Percentiles rank a stretch among this genome's conserved stretches.
Conservation (phyloP, 805 yeast species). For the Suhomyces sp. region DNA sequence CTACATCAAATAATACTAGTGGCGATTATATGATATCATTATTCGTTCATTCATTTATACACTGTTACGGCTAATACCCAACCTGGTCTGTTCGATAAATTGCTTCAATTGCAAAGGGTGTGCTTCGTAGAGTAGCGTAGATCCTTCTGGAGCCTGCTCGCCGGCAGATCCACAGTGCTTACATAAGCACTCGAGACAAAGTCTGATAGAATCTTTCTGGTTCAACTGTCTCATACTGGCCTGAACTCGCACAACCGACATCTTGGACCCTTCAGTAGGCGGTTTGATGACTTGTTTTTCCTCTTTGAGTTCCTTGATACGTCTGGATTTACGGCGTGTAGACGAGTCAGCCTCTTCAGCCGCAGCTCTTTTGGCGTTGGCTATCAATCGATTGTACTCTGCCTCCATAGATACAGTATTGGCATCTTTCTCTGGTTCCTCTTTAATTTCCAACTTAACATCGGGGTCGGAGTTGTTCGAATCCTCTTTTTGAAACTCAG, state of each 20-base stretch:
- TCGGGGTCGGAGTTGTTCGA: background rate
- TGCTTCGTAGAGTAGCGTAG: conserved; percentile 18
- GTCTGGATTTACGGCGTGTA: conserved; percentile 10
- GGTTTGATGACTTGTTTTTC: conserved; percentile 4
- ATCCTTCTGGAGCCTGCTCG: conserved; percentile 19
- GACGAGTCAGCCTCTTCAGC: conserved; percentile 1
- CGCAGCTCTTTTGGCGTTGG: conserved; percentile 16
- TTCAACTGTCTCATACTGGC: conserved; percentile 25
- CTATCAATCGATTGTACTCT: conserved; percentile 16
- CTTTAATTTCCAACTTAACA: background rate
- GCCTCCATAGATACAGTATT: conserved; percentile 12
- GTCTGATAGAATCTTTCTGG: conserved; percentile 18
- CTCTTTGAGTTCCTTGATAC: conserved; percentile 14
- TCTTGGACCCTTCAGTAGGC: conserved; percentile 12
- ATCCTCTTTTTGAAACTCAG: conserved; percentile 1
- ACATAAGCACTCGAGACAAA: conserved; percentile 32
- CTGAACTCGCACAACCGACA: conserved; percentile 19
- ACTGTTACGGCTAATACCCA: conserved; percentile 6
- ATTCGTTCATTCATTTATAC: background rate
- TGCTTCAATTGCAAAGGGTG: conserved; percentile 20
- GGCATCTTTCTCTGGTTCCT: background rate
- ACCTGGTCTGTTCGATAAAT: conserved; percentile 17
- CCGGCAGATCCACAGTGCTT: conserved; percentile 14
- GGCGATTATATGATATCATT: background rate
- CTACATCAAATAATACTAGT: background rate